A percentile compares a stretch with the other conserved stretches of the same genome.
Conservation (phyloP, 2,329 filamentous ascomycete species). For the Pyrenochaeta sp. region DNA sequence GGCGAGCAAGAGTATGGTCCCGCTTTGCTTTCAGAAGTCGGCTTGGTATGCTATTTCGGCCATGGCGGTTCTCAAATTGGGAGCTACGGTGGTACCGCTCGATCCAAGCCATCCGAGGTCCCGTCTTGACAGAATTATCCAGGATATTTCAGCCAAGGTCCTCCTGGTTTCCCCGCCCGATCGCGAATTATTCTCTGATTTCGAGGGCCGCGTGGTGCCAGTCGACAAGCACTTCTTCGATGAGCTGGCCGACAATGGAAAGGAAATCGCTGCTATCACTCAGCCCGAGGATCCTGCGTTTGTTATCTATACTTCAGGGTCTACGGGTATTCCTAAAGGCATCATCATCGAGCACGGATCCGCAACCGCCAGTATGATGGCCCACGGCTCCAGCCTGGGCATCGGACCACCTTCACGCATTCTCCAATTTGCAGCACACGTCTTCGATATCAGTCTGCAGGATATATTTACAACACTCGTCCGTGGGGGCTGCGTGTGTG, state of each 20-base stretch:
- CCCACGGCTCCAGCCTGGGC: constrained; percentile 1
- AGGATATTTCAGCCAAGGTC: background rate
- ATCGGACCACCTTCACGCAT: constrained; percentile 2
- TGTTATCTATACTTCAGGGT: constrained; percentile 62
- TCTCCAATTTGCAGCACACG: constrained; percentile 65
- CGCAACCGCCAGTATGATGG: constrained; percentile 2
- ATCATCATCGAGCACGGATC: constrained; percentile 58
- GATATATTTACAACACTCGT: constrained; percentile 65
- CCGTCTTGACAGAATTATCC: constrained; percentile 3
- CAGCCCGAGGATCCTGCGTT: constrained; percentile 57
- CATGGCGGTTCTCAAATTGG: constrained; percentile 49
- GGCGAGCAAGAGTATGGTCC: constrained; percentile 11
- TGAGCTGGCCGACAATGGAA: background rate
- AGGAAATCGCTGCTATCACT: background rate
- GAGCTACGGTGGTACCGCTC: constrained; percentile 48
- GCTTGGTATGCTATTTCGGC: constrained; percentile 29
- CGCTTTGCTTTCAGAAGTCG: constrained; percentile 31
- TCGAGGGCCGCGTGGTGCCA: background rate
- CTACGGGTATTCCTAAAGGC: constrained; percentile 59
- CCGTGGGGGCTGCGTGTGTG: constrained; percentile 67
- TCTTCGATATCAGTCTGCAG: constrained; percentile 63
- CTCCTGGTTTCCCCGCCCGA: background rate
- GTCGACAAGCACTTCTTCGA: constrained; percentile 1
- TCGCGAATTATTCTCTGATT: background rate
- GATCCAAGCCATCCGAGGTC: constrained; percentile 6